phyloP scores from a whole-genome alignment of 2,329 filamentous ascomycete species.

The Hypoxylon sp. region DNA sequence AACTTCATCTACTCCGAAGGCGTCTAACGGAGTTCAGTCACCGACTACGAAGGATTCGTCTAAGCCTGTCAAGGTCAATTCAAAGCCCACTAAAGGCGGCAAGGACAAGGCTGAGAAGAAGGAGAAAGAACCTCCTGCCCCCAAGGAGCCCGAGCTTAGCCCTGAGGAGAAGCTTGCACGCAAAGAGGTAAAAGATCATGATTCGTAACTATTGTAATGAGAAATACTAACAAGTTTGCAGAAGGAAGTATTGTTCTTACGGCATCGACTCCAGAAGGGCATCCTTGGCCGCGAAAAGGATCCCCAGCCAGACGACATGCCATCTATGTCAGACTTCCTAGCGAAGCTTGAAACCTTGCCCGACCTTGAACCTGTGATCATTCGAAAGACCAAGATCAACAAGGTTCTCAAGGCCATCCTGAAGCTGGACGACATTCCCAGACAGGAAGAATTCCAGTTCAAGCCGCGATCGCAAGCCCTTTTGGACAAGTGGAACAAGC shows the following conservation, averaged over 20 bases:
- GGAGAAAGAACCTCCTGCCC: slow-evolving; percentile 54
- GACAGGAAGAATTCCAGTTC: slow-evolving; percentile 89
- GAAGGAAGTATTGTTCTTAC: slow-evolving; percentile 87
- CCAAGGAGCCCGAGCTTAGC: slow-evolving; percentile 66
- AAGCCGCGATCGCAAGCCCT: slow-evolving; percentile 82
- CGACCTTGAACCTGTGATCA: slow-evolving; percentile 88
- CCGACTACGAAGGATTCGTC: slow-evolving; percentile 51
- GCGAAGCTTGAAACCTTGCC: slow-evolving; percentile 80
- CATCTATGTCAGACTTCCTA: slow-evolving; percentile 78
- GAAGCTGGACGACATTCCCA: slow-evolving; percentile 85
- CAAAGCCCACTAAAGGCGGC: slow-evolving; percentile 61
- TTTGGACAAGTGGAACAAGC: slow-evolving; percentile 88
- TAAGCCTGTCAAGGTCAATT: slow-evolving; percentile 64
- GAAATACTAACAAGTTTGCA: slow-evolving; percentile 52
- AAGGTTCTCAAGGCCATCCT: slow-evolving; percentile 96
- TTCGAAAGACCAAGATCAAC: slow-evolving; percentile 94
- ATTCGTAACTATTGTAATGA: neutral
- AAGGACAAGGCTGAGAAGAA: slow-evolving; percentile 58
- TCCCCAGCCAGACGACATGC: slow-evolving; percentile 88
- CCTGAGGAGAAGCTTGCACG: slow-evolving; percentile 65
- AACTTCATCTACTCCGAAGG: slow-evolving; percentile 73
- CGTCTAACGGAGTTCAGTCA: slow-evolving; percentile 67
- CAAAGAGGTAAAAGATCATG: slow-evolving; percentile 61
- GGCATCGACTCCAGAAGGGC: slow-evolving; percentile 94
- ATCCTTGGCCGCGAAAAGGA: slow-evolving; percentile 85